Base-by-base conservation (phyloP, 2,329 filamentous ascomycete genomes). In the Cladosporium sphaerospermum region DNA sequence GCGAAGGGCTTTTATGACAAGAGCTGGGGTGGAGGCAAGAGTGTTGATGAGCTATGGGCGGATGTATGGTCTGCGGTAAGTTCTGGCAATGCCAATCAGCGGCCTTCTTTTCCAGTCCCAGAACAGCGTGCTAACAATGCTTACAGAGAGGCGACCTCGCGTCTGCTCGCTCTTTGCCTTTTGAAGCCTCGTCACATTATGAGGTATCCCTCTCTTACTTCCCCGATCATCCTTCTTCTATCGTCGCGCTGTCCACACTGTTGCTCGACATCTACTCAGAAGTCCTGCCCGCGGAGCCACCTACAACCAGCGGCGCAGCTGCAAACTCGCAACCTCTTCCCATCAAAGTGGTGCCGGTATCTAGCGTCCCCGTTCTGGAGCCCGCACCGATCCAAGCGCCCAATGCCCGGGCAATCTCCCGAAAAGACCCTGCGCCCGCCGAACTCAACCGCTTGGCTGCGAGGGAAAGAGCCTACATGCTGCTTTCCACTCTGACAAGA, bases 401-500 rank as follows among this genome's bases (percentile, higher is more conserved):
- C 7, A 32, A 41, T 16, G 11, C 31, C 10, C 34, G n/a, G 3
- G 9, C 36, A 7, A 46, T 16, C 11, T 37, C 39, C n/a, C 33
- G n/a, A 18, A 52, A 61, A 54, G 58, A 66, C 34, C 66, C 67
- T 1, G 83, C 83, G 1, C 78, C 90, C 3, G 86, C 85, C 13
- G 79, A 86, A 13, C 77, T 89, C 33, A 90, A 93, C 67, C 83
- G 90, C 9, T 81, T 97, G n/a, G 88, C 91, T 3, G 88, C 91
- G 13, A 83, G 92, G 16, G 93, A 97, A 66, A 81, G 93, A 47
- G 93, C 93, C 0, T 93, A 90, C 65, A 86, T 85, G 10, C 78
- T 99, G 13, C 76, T 99, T 2, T 87, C 86, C 0, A 82, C 83
- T 0, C 74, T 97, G 50, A 97, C 91, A 2, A 95, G 90, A 67